Percentiles rank a stretch among this genome's conserved stretches.
These are phyloP conservation scores for Ogataea siamensis DNA, from an alignment of 805 yeast genomes.

Conservation along the genomic window DNA sequence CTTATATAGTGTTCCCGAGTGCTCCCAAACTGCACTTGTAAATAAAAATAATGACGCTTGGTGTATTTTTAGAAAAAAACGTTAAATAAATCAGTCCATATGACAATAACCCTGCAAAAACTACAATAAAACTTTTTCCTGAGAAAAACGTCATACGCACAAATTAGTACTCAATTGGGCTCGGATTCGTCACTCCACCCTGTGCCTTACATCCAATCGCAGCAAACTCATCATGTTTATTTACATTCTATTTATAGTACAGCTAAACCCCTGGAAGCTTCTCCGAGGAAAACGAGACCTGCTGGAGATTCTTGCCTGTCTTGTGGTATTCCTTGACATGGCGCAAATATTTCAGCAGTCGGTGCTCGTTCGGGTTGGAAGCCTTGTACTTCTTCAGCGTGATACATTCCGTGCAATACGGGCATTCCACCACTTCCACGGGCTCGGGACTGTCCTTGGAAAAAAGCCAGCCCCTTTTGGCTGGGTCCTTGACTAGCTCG, in stretches of 20 bases:
- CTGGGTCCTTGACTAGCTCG: constrained; percentile 26
- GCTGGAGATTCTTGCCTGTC: constrained; percentile 26
- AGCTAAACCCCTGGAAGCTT: not conserved
- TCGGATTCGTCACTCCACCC: not conserved
- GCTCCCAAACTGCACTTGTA: not conserved
- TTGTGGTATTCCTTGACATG: constrained; percentile 32
- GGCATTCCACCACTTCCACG: constrained; percentile 29
- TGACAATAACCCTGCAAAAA: not conserved
- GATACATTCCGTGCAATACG: constrained; percentile 25
- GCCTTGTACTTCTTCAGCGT: constrained; percentile 24
- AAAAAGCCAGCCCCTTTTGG: constrained; percentile 23
- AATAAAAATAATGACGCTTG: not conserved
- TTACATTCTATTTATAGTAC: constrained; percentile 10
- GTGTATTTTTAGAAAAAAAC: constrained; percentile 1
- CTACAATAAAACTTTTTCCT: too few species aligned
- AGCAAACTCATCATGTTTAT: not conserved
- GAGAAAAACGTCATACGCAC: not conserved
- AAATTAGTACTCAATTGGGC: not conserved
- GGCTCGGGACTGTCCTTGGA: constrained; percentile 13
- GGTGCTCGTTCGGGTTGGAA: constrained; percentile 19
- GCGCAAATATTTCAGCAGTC: constrained; percentile 29
- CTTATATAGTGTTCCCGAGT: not conserved
- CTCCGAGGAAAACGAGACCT: constrained; percentile 11
- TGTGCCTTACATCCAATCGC: not conserved
- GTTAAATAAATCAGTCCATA: too few species aligned